phyloP scores from a whole-genome alignment of 176 grass and related monocot species.

The Saccharum officinarum region DNA sequence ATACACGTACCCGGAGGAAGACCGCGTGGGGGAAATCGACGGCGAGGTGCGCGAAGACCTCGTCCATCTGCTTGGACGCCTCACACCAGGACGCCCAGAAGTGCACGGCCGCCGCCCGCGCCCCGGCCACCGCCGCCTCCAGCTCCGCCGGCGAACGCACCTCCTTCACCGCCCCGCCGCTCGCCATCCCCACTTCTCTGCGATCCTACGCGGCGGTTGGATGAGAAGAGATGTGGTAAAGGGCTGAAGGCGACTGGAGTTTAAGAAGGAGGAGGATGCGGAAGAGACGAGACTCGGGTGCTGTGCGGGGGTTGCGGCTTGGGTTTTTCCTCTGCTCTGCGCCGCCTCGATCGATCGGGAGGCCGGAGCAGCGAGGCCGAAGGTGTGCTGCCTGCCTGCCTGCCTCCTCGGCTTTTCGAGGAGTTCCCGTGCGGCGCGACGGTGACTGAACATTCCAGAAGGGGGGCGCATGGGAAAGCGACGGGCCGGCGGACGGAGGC shows the following conservation, averaged over 20 bases:
- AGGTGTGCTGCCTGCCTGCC: not conserved
- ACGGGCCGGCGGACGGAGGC: not conserved
- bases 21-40: slow-evolving; percentile 73
- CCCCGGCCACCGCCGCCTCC: slow-evolving; percentile 59
- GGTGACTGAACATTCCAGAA: too few relatives aligned
- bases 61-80: slow-evolving; percentile 99
- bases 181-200: slow-evolving; percentile 35
- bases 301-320: slow-evolving; percentile 11
- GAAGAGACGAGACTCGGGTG: not conserved
- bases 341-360: not conserved
- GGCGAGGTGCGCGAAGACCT: slow-evolving; percentile 93
- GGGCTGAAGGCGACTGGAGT: not conserved
- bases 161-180: slow-evolving; percentile 61
- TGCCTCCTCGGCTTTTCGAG: not conserved
- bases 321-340: slow-evolving; percentile 14
- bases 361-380: not conserved
- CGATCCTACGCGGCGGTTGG: not conserved
- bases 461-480: too few relatives aligned
- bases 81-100: slow-evolving; percentile 98
- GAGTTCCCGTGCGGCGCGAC: slow-evolving; percentile 32
- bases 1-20: slow-evolving; percentile 62
- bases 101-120: slow-evolving; percentile 59
- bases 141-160: slow-evolving; percentile 69
- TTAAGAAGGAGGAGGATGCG: not conserved
- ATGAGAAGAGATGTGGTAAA: not conserved